A percentile compares a stretch with the other conserved stretches of the same genome.
These are phyloP conservation scores for Friedmanniomyces simplex DNA, from an alignment of 495 filamentous ascomycete species.

Conservation along the genomic window DNA sequence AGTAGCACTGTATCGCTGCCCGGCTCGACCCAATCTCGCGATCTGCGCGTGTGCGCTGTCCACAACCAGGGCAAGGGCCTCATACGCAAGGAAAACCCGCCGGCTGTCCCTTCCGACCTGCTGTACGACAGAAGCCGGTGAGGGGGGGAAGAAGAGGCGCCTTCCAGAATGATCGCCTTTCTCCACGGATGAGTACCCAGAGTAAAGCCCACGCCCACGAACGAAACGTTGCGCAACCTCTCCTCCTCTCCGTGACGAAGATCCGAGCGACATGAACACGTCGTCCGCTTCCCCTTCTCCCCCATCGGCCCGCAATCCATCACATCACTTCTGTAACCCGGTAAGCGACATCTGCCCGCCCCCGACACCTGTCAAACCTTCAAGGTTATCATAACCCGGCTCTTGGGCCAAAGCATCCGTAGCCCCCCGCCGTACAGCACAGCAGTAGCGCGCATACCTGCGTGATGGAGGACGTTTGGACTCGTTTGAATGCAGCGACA, in stretches of 20 bases:
- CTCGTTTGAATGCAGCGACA: background rate
- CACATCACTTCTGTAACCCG: no score
- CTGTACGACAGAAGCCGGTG: background rate
- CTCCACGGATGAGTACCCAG: background rate
- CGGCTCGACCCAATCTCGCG: background rate
- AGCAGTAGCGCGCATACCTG: background rate
- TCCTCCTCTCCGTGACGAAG: no score
- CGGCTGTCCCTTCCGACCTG: background rate
- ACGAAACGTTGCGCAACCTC: no score
- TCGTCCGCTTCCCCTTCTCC: no score
- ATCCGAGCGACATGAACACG: no score
- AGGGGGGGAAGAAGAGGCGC: background rate
- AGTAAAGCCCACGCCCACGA: background rate
- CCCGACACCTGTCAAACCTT: background rate
- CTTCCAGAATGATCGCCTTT: background rate
- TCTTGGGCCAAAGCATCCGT: background rate
- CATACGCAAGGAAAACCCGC: background rate
- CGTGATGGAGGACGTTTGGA: background rate
- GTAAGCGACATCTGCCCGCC: no score
- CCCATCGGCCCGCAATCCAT: no score
- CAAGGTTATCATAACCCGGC: background rate
- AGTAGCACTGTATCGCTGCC: no score
- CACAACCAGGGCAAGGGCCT: background rate
- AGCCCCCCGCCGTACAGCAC: no score
- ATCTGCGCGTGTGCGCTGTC: slow-evolving; percentile 2